These are phyloP conservation scores for Pisolithus orientalis DNA, from an alignment of 768 basidiomycete species.

Conservation along the genomic window DNA sequence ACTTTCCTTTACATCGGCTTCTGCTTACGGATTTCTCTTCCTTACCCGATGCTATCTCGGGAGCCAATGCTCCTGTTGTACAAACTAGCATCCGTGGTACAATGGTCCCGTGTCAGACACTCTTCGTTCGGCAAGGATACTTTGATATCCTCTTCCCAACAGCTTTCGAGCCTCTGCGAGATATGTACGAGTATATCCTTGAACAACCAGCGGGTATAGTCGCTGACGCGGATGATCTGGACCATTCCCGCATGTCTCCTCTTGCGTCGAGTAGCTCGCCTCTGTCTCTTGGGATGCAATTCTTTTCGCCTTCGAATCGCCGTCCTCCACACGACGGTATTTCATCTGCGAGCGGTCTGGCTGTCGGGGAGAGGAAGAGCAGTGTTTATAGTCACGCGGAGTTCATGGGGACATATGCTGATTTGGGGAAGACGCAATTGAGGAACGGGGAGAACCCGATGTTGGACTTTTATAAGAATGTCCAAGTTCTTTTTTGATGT, in stretches of 20 bases:
- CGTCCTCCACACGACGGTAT: constrained; percentile 66
- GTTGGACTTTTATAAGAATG: constrained; percentile 87
- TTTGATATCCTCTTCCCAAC: constrained; percentile 99
- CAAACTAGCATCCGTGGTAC: constrained; percentile 84
- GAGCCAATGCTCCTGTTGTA: constrained; percentile 77
- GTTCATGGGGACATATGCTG: constrained; percentile 83
- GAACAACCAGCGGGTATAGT: constrained; percentile 41
- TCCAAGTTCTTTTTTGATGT: constrained; percentile 77
- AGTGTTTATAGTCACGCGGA: constrained; percentile 84
- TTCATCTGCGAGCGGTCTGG: constrained; percentile 65
- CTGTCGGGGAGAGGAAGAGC: constrained; percentile 76
- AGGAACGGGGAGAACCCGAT: constrained; percentile 85
- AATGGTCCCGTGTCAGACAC: constrained; percentile 84
- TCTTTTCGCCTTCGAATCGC: constrained; percentile 57
- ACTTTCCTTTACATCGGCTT: constrained; percentile 91
- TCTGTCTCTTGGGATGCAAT: constrained; percentile 50
- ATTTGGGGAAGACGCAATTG: constrained; percentile 62
- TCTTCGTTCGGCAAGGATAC: constrained; percentile 90
- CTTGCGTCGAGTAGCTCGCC: constrained; percentile 44
- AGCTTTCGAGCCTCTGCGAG: constrained; percentile 72
- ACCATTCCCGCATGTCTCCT: constrained; percentile 42
- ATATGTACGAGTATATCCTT: constrained; percentile 86
- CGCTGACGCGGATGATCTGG: constrained; percentile 14
- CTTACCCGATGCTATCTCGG: constrained; percentile 75
- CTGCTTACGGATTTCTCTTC: constrained; percentile 90